Conservation (phyloP, 768 basidiomycete species). For the Leucocoprinus sp. region DNA sequence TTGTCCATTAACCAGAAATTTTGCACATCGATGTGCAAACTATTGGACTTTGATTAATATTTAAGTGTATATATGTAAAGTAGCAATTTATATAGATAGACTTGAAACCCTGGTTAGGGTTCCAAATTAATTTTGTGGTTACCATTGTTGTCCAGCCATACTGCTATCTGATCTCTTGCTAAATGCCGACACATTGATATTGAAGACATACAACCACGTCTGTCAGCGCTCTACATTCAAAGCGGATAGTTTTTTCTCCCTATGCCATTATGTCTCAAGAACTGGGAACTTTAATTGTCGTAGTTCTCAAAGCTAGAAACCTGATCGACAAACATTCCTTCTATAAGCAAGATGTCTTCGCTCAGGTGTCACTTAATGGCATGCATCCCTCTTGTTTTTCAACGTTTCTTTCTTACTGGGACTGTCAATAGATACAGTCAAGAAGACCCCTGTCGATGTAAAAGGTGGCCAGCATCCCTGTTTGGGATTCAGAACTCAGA, state of each 20-base stretch:
- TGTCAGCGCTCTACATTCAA: constrained; percentile 3
- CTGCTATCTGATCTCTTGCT: neutral
- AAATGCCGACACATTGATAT: constrained; percentile 1
- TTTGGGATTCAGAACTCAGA: constrained; percentile 87
- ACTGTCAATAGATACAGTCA: constrained; percentile 41
- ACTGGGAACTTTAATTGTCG: constrained; percentile 77
- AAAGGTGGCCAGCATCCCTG: constrained; percentile 91
- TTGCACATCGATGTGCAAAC: neutral
- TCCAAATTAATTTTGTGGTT: neutral
- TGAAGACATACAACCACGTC: constrained; percentile 1
- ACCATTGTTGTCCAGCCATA: neutral
- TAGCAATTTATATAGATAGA: neutral
- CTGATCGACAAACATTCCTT: constrained; percentile 77
- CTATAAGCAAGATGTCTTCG: constrained; percentile 89
- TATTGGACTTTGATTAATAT: neutral
- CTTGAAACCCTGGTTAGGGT: neutral
- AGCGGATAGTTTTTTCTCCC: constrained; percentile 12
- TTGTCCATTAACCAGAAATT: neutral
- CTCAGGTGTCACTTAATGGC: constrained; percentile 52
- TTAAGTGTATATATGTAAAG: neutral
- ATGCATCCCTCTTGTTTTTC: constrained; percentile 10
- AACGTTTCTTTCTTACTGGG: neutral
- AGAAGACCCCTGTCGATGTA: constrained; percentile 65
- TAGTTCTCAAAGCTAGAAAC: constrained; percentile 80
- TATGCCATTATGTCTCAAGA: constrained; percentile 27